Evolutionary conservation across 306 rosid genomes (phyloP), one percentile per base, ranked within the genome.

Genomic region (Rosa lucieae): DNA sequence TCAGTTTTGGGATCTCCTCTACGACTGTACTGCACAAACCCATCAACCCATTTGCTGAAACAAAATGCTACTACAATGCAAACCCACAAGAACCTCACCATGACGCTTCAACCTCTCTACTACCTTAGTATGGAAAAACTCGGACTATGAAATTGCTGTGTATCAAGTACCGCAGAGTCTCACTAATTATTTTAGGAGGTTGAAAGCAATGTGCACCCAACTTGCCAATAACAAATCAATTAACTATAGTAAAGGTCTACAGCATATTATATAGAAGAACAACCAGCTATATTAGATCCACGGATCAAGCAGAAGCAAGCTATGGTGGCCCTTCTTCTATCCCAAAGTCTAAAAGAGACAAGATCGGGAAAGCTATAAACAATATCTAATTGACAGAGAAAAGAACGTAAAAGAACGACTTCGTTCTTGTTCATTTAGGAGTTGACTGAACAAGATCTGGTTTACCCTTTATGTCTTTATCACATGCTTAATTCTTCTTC

Each of bases 41-140:
- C 97, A 82, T 84, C 70, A 72, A 83, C 92, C 86, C 86, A 84
- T 52, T 82, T 85, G 84, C 86, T 58, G 63, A 75, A 83, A 84
- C 79, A 74, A 55, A 88, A 76, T 82, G 43, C 67, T 51, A 86
- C 39, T 7, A 79, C 75, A 82, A 87, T 79, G 75, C 77, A 73
- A 59, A 86, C 73, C 84, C 84, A 86, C 76, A 85, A 81, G 74
- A 77, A 77, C 65, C 84, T 88, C 76, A 20, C 70, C 93, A 85
- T 89, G 32, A 81, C 80, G 72, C 72, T 67, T 58, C 84, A 77
- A 49, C 39, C 62, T 40, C 80, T 75, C 48, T 20, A 66, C 77
- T 73, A 39, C 83, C 43, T 76, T 65, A 52, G 63, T 59, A 40
- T 52, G 42, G 13, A 39, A 66, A 40, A 66, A 7, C 29, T 5